A percentile compares a stretch with the other conserved stretches of the same genome.
phyloP scores from a whole-genome alignment of 352 stramenopile species.

The Pythium aquatile region DNA sequence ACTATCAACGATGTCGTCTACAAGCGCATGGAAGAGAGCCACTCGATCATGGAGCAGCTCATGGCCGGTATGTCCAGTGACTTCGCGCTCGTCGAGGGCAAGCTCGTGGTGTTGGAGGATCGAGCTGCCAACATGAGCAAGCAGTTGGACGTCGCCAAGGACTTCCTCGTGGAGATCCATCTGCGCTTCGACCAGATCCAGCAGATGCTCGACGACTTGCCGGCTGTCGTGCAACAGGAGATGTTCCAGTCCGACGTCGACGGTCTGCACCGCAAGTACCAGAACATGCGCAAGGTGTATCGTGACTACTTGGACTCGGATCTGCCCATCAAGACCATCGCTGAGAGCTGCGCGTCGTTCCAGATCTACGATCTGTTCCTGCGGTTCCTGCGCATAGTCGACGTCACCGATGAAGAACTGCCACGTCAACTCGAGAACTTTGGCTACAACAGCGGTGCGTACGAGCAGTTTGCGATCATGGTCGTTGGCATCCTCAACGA shows the following conservation, averaged over 20 bases:
- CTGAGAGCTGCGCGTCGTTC: slow-evolving; percentile 10
- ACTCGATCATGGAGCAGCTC: slow-evolving; percentile 5
- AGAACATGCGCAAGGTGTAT: slow-evolving; percentile 20
- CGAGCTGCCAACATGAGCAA: slow-evolving; percentile 16
- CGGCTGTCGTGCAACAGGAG: slow-evolving; percentile 10
- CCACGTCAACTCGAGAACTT: slow-evolving; percentile 15
- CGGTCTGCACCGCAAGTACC: slow-evolving; percentile 15
- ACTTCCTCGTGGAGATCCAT: slow-evolving; percentile 15
- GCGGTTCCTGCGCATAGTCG: slow-evolving; percentile 13
- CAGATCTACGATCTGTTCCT: slow-evolving; percentile 22
- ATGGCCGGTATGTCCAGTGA: slow-evolving; percentile 12
- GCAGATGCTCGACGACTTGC: slow-evolving; percentile 14
- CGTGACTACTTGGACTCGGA: slow-evolving; percentile 17
- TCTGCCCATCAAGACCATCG: slow-evolving; percentile 13
- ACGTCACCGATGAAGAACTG: slow-evolving; percentile 14
- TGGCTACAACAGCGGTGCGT: neutral
- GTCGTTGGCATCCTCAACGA: slow-evolving; percentile 15
- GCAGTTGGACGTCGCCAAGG: slow-evolving; percentile 12
- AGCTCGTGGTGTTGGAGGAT: slow-evolving; percentile 15
- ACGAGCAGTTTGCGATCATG: slow-evolving; percentile 17
- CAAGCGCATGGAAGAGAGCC: slow-evolving; percentile 12
- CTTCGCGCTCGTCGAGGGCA: slow-evolving; percentile 6
- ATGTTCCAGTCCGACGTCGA: slow-evolving; percentile 16
- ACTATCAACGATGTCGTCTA: slow-evolving; percentile 13
- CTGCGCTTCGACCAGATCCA: slow-evolving; percentile 8